Conservation (phyloP, 1,139 yeast species). For the Yamadazyma buinensis region DNA sequence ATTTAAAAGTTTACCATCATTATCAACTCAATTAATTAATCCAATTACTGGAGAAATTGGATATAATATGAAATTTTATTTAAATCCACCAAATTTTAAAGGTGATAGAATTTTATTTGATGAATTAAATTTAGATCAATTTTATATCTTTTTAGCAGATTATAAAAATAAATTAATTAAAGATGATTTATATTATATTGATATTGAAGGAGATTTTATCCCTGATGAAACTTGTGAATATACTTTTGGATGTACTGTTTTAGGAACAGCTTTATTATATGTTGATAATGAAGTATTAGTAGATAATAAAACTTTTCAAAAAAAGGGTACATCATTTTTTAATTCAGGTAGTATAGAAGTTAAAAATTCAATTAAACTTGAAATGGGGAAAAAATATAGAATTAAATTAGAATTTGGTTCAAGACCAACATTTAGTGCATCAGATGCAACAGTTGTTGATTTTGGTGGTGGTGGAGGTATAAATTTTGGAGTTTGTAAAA, state of each 20-base stretch:
- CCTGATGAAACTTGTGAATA: slow-evolving; percentile 48
- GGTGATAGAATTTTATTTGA: slow-evolving; percentile 31
- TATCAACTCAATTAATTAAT: slow-evolving; percentile 20
- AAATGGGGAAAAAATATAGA: slow-evolving; percentile 39
- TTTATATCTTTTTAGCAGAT: slow-evolving; percentile 44
- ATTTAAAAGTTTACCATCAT: slow-evolving; percentile 26
- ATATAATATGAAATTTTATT: slow-evolving; percentile 31
- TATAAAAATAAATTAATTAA: slow-evolving; percentile 29
- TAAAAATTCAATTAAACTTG: slow-evolving; percentile 31
- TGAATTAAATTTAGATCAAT: slow-evolving; percentile 25
- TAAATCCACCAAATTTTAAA: slow-evolving; percentile 16
- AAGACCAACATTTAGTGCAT: slow-evolving; percentile 36
- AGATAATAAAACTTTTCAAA: slow-evolving; percentile 53
- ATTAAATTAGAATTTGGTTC: slow-evolving; percentile 52
- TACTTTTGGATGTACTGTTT: slow-evolving; percentile 46
- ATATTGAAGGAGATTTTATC: slow-evolving; percentile 38
- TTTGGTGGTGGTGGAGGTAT: slow-evolving; percentile 29
- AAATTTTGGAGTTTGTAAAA: slow-evolving; percentile 22
- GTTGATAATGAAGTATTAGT: slow-evolving; percentile 50
- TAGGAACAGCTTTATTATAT: slow-evolving; percentile 52
- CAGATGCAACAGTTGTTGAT: slow-evolving; percentile 14
- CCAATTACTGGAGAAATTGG: slow-evolving; percentile 41
- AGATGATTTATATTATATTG: slow-evolving; percentile 31
- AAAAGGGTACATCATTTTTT: slow-evolving; percentile 41
- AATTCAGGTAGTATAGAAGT: slow-evolving; percentile 49